A percentile compares a stretch with the other conserved stretches of the same genome.
These are phyloP conservation scores for Melanopsichium pennsylvanicum DNA, from an alignment of 1,284 basidiomycete species.

Conservation along the genomic window DNA sequence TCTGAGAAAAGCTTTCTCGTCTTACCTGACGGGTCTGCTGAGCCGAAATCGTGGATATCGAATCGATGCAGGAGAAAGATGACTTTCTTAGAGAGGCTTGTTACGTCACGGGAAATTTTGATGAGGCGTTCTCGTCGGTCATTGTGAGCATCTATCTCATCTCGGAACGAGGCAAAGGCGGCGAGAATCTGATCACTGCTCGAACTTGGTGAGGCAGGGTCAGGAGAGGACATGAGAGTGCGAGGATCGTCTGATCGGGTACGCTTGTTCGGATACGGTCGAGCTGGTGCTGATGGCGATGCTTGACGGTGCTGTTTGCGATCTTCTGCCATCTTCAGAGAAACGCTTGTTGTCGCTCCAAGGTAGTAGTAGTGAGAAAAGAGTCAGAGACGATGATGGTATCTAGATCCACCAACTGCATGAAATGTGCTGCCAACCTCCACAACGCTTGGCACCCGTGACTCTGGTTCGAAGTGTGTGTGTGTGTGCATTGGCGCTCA, in stretches of 20 bases:
- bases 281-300: constrained; percentile 12
- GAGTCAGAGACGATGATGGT: no score
- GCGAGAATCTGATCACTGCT: constrained; percentile 1
- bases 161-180: constrained; percentile 49
- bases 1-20: constrained; percentile 69
- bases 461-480: no score
- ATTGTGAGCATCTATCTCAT: constrained; percentile 62
- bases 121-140: constrained; percentile 76
- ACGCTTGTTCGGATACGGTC: constrained; percentile 21
- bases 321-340: constrained; percentile 1
- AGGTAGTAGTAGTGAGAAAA: no score
- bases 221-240: neutral
- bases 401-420: no score
- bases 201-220: neutral
- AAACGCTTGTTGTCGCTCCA: neutral
- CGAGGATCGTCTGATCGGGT: constrained; percentile 10
- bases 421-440: no score
- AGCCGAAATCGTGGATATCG: constrained; percentile 27
- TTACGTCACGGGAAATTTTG: constrained; percentile 82
- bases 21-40: constrained; percentile 2
- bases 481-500: no score
- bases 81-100: constrained; percentile 89
- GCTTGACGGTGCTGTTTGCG: neutral
- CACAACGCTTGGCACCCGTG: no score
- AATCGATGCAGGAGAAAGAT: constrained; percentile 90